Percentiles rank a stretch among this genome's conserved stretches.
Conservation (phyloP, 2,329 filamentous ascomycete species). For the Kalaharituber pfeilii region DNA sequence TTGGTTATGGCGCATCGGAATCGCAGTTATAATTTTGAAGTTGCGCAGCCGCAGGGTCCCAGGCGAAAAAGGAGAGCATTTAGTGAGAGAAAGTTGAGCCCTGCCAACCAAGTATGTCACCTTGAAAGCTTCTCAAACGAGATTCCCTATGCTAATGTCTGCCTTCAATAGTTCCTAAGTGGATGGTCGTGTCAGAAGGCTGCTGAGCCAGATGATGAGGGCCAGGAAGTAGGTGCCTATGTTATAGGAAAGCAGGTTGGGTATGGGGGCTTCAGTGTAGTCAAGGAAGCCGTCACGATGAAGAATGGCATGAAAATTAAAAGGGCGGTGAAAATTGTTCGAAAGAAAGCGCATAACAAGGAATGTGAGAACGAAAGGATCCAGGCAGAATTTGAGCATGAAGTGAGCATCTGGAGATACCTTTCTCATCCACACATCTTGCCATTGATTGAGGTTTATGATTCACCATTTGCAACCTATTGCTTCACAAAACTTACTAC, state of each 20-base stretch:
- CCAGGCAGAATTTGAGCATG: slow-evolving; percentile 51
- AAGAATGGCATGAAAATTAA: slow-evolving; percentile 36
- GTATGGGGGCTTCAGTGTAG: slow-evolving; percentile 46
- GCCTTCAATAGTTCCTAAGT: slow-evolving; percentile 12
- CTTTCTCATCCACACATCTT: slow-evolving; percentile 45
- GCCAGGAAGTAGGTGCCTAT: slow-evolving; percentile 48
- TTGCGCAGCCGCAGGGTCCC: background rate
- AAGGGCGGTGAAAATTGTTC: slow-evolving; percentile 52
- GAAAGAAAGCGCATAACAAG: slow-evolving; percentile 32
- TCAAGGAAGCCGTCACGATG: slow-evolving; percentile 49
- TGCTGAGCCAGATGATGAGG: slow-evolving; percentile 44
- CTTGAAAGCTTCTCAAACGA: background rate
- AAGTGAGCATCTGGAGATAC: slow-evolving; percentile 50
- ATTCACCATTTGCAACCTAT: slow-evolving; percentile 50
- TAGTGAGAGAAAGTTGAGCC: background rate
- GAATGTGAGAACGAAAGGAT: slow-evolving; percentile 47
- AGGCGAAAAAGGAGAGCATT: background rate
- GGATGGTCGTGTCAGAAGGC: slow-evolving; percentile 6
- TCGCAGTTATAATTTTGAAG: background rate
- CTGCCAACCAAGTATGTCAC: background rate
- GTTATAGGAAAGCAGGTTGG: slow-evolving; percentile 50
- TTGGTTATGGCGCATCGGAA: background rate
- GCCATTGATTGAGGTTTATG: slow-evolving; percentile 45
- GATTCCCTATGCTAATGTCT: background rate
- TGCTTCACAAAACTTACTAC: slow-evolving; percentile 48